phyloP scores from a whole-genome alignment of 176 grass and related monocot genomes.

The Lolium multiflorum region DNA sequence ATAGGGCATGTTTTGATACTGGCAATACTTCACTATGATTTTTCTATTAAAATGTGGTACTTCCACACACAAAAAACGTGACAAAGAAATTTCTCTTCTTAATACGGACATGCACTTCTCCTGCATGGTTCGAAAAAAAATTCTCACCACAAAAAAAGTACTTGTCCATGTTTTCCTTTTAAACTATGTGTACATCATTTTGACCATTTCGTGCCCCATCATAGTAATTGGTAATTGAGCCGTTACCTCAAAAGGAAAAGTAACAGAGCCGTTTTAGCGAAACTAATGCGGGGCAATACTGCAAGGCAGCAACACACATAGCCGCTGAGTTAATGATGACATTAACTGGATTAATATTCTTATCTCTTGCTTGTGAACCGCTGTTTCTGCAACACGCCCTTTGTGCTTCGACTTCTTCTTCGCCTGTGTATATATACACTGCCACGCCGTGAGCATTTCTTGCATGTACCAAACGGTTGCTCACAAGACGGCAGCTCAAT shows the following conservation, averaged over 20 bases:
- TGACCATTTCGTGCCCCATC: background rate
- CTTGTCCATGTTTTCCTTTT: too few species aligned
- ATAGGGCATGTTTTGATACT: background rate
- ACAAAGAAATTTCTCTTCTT: too few species aligned
- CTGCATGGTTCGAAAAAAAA: too few species aligned
- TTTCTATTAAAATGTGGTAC: too few species aligned
- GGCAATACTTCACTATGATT: background rate
- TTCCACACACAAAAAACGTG: too few species aligned
- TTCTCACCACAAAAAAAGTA: too few species aligned
- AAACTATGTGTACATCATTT: background rate
- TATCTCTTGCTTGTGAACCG: background rate
- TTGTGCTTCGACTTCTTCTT: slow-evolving; percentile 27
- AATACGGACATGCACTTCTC: too few species aligned
- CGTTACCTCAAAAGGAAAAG: background rate
- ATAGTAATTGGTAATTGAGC: background rate
- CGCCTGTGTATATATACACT: slow-evolving; percentile 21
- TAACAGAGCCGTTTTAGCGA: background rate
- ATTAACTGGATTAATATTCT: background rate
- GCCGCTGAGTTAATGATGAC: slow-evolving; percentile 12
- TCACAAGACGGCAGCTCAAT: background rate
- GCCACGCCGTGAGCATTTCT: background rate
- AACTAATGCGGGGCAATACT: background rate
- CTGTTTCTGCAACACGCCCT: slow-evolving; percentile 43
- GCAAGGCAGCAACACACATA: background rate
- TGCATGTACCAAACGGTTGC: background rate